Base-by-base conservation (phyloP, 768 basidiomycete genomes). In the Rhodotorula toruloides region DNA sequence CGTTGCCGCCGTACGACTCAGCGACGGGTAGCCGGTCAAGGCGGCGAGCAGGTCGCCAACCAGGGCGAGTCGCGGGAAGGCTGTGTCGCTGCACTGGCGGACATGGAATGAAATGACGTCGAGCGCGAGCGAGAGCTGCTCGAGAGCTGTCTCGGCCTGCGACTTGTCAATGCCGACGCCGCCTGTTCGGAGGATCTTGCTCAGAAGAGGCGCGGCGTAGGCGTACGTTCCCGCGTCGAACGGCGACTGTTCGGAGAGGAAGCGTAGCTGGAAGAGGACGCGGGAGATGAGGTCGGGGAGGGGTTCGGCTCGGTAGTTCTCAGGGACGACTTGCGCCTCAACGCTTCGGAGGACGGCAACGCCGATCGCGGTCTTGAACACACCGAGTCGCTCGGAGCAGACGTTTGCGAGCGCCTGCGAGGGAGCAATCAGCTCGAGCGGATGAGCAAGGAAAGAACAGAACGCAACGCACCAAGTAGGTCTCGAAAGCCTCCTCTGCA, bases 181-280 rank as follows among this genome's bases (percentile, higher is more conserved):
- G 10, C 90, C 91, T 34, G 81, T 81, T 2, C 79, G 74, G 13
- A 91, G 79, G 27, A 96, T 84, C 50, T 83, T 82, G 16, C 80
- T 83, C 8, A 97, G 78, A 19, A 98, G 81, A 13, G 90, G 88
- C 54, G 86, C 87, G 0, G 84, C 78, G 71, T 92, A 90, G 0
- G 89, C 85, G 77, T 89, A 94, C 0, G 91, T 92, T 3, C 89
- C 85, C 1, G 87, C 82, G 74, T 94, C 90, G 56, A 97, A 87
- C 0, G 91, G 85, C 1, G 83, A 78, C 69, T 90, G 87, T 67
- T 93, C 89, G 0, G 90, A 86, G 7, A 93, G 80, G 63, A 83
- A 87, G 27, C 89, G 85, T 0, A 98, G 76, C 27, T 89, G 85
- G 76, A 94, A 88, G 3, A 99, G 80, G 2, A 98, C 86, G 34